Percentiles rank a stretch among this genome's conserved stretches.
Evolutionary conservation across 169 alveolate species (phyloP).

Genomic region (Babesia bigemina): DNA sequence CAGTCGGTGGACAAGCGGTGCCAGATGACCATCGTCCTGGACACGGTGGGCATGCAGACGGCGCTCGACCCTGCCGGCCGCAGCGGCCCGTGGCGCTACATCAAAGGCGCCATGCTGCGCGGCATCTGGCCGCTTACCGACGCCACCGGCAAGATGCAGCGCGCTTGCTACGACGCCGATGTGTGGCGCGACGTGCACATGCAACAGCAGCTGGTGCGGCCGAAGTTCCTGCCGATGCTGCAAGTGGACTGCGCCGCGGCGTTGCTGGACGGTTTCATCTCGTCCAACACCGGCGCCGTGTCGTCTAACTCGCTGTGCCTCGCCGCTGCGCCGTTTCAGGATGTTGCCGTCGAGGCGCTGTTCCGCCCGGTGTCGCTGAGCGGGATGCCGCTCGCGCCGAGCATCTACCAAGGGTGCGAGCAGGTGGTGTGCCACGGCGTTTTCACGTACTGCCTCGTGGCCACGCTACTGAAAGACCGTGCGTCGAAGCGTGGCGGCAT

Average conservation of each 20-base stretch:
- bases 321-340: slow-evolving; percentile 84
- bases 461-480: slow-evolving; percentile 74
- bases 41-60: slow-evolving; percentile 88
- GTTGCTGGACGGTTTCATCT: slow-evolving; percentile 77
- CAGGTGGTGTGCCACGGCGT: slow-evolving; percentile 82
- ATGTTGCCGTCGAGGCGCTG: slow-evolving; percentile 83
- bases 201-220: slow-evolving; percentile 83
- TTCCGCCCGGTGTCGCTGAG: slow-evolving; percentile 70
- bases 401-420: slow-evolving; percentile 58
- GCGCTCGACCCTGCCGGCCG: slow-evolving; percentile 86
- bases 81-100: slow-evolving; percentile 74
- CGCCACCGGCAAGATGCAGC: slow-evolving; percentile 85
- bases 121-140: slow-evolving; percentile 90
- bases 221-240: slow-evolving; percentile 82
- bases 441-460: slow-evolving; percentile 81
- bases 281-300: slow-evolving; percentile 64
- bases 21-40: slow-evolving; percentile 83
- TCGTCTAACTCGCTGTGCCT: slow-evolving; percentile 69
- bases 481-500: slow-evolving; percentile 72
- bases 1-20: slow-evolving; percentile 68
- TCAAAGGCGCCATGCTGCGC: slow-evolving; percentile 86
- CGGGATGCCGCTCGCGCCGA: slow-evolving; percentile 24
- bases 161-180: slow-evolving; percentile 77
- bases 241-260: slow-evolving; percentile 83
- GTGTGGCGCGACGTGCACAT: slow-evolving; percentile 79